These are phyloP conservation scores for Colletotrichum zoysiae DNA, from an alignment of 2,329 filamentous ascomycete species.

Conservation along the genomic window DNA sequence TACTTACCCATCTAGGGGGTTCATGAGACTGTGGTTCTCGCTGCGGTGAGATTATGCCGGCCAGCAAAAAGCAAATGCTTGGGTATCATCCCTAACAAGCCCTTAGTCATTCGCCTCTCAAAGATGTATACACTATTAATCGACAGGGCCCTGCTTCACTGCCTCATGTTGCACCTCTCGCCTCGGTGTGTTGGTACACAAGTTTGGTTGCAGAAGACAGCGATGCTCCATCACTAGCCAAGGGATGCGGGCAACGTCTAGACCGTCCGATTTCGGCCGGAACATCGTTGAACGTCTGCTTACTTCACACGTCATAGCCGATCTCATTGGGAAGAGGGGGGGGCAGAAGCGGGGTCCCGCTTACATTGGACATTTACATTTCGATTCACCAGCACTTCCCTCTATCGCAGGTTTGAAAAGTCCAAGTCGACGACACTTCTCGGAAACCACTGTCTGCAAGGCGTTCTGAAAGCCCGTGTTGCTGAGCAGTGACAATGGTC, in stretches of 20 bases:
- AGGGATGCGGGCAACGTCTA: background rate
- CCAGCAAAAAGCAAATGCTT: too few species aligned
- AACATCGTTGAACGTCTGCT: background rate
- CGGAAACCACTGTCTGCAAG: too few species aligned
- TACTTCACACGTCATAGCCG: conserved; percentile 3
- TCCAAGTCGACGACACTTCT: background rate
- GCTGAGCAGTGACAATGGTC: conserved; percentile 24
- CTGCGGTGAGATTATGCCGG: background rate
- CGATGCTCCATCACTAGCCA: background rate
- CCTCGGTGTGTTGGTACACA: background rate
- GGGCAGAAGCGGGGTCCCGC: background rate
- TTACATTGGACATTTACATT: background rate
- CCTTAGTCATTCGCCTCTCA: background rate
- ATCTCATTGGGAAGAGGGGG: background rate
- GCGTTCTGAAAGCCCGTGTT: background rate
- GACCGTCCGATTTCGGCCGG: background rate
- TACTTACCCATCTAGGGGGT: background rate
- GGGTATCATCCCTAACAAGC: background rate
- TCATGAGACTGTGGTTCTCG: background rate
- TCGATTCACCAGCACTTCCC: background rate
- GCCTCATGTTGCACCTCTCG: background rate
- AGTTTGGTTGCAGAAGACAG: too few species aligned
- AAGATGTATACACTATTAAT: too few species aligned
- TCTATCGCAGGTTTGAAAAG: background rate
- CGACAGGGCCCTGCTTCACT: background rate